phyloP scores from a whole-genome alignment of 352 stramenopile genomes.

The Aphanomyces euteiches region DNA sequence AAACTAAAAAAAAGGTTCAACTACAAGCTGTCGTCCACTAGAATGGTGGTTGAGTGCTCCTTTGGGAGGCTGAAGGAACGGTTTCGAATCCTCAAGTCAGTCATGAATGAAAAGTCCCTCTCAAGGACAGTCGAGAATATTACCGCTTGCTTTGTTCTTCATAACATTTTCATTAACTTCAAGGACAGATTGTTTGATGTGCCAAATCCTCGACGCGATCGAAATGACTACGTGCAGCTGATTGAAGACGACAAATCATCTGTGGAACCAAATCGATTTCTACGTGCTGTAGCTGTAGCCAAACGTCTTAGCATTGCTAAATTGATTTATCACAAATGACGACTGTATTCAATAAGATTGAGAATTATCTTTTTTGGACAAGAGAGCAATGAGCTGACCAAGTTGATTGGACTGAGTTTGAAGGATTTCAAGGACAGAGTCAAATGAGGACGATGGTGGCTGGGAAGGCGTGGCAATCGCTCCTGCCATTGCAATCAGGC shows the following conservation, averaged over 20 bases:
- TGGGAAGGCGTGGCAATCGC: background rate
- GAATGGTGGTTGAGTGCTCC: constrained; percentile 1
- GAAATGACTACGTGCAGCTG: constrained; percentile 2
- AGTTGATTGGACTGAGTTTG: no score
- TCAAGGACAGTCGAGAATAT: background rate
- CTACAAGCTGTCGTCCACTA: background rate
- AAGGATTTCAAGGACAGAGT: background rate
- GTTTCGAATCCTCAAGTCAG: constrained; percentile 19
- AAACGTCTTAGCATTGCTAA: constrained; percentile 5
- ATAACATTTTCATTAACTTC: constrained; percentile 3
- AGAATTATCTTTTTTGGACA: background rate
- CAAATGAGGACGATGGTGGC: background rate
- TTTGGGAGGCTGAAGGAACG: constrained; percentile 13
- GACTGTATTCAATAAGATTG: background rate
- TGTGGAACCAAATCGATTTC: constrained; percentile 6
- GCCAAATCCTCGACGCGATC: background rate
- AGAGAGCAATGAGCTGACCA: no score
- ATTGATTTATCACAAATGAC: background rate
- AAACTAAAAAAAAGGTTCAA: background rate
- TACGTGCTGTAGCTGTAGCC: background rate
- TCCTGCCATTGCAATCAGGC: background rate
- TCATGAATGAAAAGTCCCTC: constrained; percentile 14
- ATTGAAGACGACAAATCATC: background rate
- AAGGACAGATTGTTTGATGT: constrained; percentile 5
- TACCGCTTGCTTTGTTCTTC: constrained; percentile 8